Conservation (phyloP, 208 protist species). For the Tritrichomonas musculus region DNA sequence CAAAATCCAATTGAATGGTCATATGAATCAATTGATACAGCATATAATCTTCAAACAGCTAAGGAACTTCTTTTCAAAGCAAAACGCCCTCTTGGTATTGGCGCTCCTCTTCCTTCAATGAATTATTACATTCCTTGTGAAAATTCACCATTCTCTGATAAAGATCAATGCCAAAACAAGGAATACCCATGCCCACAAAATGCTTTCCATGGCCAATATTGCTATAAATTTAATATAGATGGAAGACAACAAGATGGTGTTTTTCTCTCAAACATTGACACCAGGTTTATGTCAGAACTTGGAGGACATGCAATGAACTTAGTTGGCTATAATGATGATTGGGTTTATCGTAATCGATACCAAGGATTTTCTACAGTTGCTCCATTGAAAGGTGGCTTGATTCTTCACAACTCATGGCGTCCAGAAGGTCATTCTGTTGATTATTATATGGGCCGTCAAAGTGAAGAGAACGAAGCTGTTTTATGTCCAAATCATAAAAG, state of each 20-base stretch:
- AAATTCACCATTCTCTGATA: neutral
- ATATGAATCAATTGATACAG: neutral
- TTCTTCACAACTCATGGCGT: neutral
- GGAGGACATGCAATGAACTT: slow-evolving; percentile 22
- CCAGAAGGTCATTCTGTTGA: neutral
- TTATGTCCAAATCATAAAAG: neutral
- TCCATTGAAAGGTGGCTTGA: neutral
- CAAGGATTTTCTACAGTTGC: neutral
- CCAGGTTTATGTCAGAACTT: neutral
- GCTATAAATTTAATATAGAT: neutral
- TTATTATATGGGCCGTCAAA: neutral
- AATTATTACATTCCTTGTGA: neutral
- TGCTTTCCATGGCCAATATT: neutral
- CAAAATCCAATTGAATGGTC: neutral
- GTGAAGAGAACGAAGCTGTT: neutral
- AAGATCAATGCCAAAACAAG: neutral
- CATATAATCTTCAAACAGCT: neutral
- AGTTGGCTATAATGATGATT: slow-evolving; percentile 21
- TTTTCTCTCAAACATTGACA: neutral
- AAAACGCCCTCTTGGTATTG: neutral
- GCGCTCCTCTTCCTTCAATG: neutral
- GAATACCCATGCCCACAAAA: neutral
- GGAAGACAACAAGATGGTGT: neutral
- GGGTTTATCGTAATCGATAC: neutral
- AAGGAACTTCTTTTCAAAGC: neutral